Percentiles rank a stretch among this genome's conserved stretches.
These are phyloP conservation scores for Onygena corvina DNA, from an alignment of 2,329 filamentous ascomycete species.

Conservation along the genomic window DNA sequence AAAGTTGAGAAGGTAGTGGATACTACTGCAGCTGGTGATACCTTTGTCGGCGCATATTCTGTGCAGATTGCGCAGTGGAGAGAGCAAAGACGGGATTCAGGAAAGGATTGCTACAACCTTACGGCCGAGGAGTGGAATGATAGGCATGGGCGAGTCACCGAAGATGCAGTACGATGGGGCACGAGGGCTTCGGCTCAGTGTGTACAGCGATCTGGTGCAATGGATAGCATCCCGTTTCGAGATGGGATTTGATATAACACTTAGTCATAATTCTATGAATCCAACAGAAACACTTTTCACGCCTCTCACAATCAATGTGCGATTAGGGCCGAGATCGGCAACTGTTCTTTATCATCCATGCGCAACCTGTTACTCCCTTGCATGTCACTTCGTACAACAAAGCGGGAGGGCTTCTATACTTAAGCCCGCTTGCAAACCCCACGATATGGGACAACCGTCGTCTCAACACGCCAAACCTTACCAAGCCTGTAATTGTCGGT, in stretches of 20 bases:
- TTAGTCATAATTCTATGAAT: too few relatives aligned
- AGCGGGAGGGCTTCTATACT: too few relatives aligned
- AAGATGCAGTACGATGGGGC: conserved; percentile 34
- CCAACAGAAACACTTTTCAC: too few relatives aligned
- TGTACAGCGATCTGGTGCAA: conserved; percentile 36
- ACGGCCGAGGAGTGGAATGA: conserved; percentile 24
- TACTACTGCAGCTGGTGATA: conserved; percentile 88
- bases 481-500: too few relatives aligned
- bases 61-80: conserved; percentile 52
- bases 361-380: too few relatives aligned
- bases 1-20: conserved; percentile 67
- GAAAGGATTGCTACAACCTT: conserved; percentile 41
- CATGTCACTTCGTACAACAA: too few relatives aligned
- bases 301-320: too few relatives aligned
- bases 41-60: conserved; percentile 81
- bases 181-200: conserved; percentile 34
- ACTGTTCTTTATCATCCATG: too few relatives aligned
- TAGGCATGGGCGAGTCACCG: conserved; percentile 35
- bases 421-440: too few relatives aligned
- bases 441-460: too few relatives aligned
- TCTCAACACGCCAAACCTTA: too few relatives aligned
- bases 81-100: conserved; percentile 27
- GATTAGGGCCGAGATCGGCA: too few relatives aligned
- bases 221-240: conserved; percentile 39
- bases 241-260: conserved; percentile 34